Base-by-base conservation (phyloP, 768 basidiomycete genomes). In the Suillus americanus region DNA sequence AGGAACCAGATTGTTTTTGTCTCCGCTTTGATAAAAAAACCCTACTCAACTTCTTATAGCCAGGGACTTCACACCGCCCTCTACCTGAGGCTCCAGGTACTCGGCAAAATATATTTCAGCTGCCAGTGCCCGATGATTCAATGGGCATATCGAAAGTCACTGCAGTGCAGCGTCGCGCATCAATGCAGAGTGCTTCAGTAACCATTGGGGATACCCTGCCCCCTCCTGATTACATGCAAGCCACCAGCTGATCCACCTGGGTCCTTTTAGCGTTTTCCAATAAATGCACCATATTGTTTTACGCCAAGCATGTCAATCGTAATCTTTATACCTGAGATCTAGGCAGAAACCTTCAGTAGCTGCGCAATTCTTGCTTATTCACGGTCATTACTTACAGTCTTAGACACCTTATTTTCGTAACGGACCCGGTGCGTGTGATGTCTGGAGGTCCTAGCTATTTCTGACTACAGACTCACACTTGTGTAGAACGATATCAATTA, bases 161-260 rank as follows among this genome's bases (percentile, higher is more conserved):
- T 46, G 38, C 14, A 46, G 40, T n/a, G 35, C 50, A 65, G n/a
- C 54, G 61, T 59, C n/a, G 14, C 38, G 16, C 37, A 54, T 38
- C 67, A 10, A n/a, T 12, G n/a, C 62, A 66, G 54, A 61, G 10
- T 25, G 48, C 12, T 56, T 75, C 74, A 30, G 28, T 67, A 43
- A 56, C 63, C 30, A 13, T 28, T 10, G 67, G 67, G 37, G 72
- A 72, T n/a, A 62, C 61, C 30, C 70, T 74, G 6, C 38, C 40
- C 57, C 72, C 73, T 33, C 72, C 74, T 0, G 65, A 72, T 54
- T 75, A 75, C 40, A 63, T 14, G 23, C 72, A 75, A 56, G 72
- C 65, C 5, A 64, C 37, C 8, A 37, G 16, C 41, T 43, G 43
- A 16, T 50, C 14, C 9, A 64, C 63, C 12, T 35, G 28, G 8